Conservation (phyloP, 73 alveolate species). For the Blepharisma stoltei region DNA sequence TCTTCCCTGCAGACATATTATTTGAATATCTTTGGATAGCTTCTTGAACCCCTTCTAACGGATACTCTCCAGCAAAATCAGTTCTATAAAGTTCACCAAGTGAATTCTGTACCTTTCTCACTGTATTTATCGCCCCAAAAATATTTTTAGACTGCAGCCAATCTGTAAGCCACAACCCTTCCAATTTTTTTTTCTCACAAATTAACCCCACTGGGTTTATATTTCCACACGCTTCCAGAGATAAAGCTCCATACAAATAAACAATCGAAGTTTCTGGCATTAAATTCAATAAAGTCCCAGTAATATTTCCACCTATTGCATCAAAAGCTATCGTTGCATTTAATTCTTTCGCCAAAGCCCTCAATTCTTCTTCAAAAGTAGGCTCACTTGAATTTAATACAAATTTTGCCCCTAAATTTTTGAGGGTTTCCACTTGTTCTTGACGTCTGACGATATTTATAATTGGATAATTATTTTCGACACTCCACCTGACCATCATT, state of each 20-base stretch:
- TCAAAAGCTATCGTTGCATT: slow-evolving; percentile 73
- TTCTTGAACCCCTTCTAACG: background rate
- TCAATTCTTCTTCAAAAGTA: slow-evolving; percentile 47
- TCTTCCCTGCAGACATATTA: slow-evolving; percentile 20
- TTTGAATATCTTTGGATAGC: background rate
- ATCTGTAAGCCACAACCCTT: slow-evolving; percentile 52
- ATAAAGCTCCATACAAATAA: slow-evolving; percentile 64
- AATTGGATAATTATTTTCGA: slow-evolving; percentile 47
- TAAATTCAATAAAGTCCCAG: slow-evolving; percentile 49
- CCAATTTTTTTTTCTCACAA: slow-evolving; percentile 48
- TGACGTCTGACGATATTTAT: slow-evolving; percentile 77
- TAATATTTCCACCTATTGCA: slow-evolving; percentile 66
- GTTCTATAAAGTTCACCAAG: background rate
- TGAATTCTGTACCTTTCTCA: background rate
- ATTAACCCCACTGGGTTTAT: slow-evolving; percentile 52
- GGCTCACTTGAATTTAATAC: slow-evolving; percentile 50
- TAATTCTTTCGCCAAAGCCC: slow-evolving; percentile 44
- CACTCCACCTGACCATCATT: slow-evolving; percentile 54
- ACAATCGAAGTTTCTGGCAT: slow-evolving; percentile 61
- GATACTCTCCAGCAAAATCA: slow-evolving; percentile 24
- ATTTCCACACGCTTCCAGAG: slow-evolving; percentile 46
- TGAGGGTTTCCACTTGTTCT: slow-evolving; percentile 61
- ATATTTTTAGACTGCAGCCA: slow-evolving; percentile 24
- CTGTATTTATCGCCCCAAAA: background rate
- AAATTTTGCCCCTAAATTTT: slow-evolving; percentile 56